phyloP scores from a whole-genome alignment of 208 protist genomes.

The Acanthamoeba healyi region DNA sequence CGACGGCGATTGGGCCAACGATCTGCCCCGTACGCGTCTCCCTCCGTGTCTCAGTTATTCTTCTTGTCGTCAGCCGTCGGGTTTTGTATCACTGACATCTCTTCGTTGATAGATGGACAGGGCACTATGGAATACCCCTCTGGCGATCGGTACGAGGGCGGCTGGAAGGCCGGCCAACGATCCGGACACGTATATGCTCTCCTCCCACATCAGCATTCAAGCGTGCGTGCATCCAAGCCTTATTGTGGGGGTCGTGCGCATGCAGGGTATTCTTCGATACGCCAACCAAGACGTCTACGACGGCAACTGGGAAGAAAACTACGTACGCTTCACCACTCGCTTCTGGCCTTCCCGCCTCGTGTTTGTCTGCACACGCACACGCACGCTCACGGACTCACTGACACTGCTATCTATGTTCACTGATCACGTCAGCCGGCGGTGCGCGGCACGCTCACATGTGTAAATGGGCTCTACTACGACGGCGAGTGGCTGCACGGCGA shows the following conservation, averaged over 20 bases:
- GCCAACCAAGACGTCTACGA: slow-evolving; percentile 5
- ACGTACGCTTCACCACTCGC: background rate
- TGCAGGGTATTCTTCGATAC: background rate
- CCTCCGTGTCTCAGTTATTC: background rate
- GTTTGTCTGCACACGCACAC: too few relatives aligned
- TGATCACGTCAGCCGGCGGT: background rate
- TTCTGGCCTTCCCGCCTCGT: too few relatives aligned
- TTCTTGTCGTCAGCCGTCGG: too few relatives aligned
- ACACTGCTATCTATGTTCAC: too few relatives aligned
- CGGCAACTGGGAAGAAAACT: slow-evolving; percentile 22
- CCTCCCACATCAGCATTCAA: too few relatives aligned
- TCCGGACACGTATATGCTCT: background rate
- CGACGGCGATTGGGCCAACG: too few relatives aligned
- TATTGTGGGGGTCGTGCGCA: too few relatives aligned
- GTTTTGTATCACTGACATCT: too few relatives aligned
- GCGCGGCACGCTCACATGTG: background rate
- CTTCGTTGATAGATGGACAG: slow-evolving; percentile 33
- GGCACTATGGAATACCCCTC: slow-evolving; percentile 3
- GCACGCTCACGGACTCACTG: too few relatives aligned
- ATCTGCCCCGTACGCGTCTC: background rate
- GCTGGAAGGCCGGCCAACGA: slow-evolving; percentile 23
- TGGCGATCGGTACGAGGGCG: slow-evolving; percentile 10
- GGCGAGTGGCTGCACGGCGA: slow-evolving; percentile 29
- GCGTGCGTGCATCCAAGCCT: too few relatives aligned
- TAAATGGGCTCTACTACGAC: background rate